Evolutionary conservation across 1,139 yeast genomes (phyloP).

Genomic region (Maudiozyma humilis): DNA sequence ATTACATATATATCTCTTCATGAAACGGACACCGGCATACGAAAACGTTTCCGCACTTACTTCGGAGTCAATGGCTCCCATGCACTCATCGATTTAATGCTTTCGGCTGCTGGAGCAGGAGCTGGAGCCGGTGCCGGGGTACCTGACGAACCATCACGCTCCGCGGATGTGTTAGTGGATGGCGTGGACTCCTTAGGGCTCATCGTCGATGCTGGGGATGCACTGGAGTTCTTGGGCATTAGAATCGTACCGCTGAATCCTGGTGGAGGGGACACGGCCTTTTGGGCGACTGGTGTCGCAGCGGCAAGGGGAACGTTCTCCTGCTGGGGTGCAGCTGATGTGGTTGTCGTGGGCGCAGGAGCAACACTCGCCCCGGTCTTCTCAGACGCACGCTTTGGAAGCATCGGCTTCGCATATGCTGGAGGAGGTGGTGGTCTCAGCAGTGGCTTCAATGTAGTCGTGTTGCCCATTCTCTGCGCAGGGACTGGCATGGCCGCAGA

Average conservation of each 20-base stretch:
- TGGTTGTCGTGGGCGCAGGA: background rate
- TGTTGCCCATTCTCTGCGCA: slow-evolving; percentile 6
- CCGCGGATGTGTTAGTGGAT: too few relatives aligned
- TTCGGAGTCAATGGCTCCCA: slow-evolving; percentile 54
- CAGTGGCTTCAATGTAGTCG: slow-evolving; percentile 14
- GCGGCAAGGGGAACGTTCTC: background rate
- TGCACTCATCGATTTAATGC: slow-evolving; percentile 37
- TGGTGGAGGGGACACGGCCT: slow-evolving; percentile 30
- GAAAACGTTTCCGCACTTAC: slow-evolving; percentile 15
- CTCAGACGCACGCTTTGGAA: background rate
- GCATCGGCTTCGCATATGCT: slow-evolving; percentile 10
- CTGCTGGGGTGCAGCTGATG: background rate
- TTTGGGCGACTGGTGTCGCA: background rate
- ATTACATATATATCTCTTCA: background rate
- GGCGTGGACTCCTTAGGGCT: background rate
- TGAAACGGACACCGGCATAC: background rate
- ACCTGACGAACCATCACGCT: background rate
- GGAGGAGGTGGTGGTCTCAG: slow-evolving; percentile 30
- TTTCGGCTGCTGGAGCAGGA: slow-evolving; percentile 1
- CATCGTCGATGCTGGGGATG: background rate
- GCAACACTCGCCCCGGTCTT: background rate
- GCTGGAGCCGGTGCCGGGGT: background rate
- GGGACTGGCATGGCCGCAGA: background rate
- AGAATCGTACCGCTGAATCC: slow-evolving; percentile 24
- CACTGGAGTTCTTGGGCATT: slow-evolving; percentile 21